phyloP scores from a whole-genome alignment of 1,139 yeast species.

The Hansenula anomala region DNA sequence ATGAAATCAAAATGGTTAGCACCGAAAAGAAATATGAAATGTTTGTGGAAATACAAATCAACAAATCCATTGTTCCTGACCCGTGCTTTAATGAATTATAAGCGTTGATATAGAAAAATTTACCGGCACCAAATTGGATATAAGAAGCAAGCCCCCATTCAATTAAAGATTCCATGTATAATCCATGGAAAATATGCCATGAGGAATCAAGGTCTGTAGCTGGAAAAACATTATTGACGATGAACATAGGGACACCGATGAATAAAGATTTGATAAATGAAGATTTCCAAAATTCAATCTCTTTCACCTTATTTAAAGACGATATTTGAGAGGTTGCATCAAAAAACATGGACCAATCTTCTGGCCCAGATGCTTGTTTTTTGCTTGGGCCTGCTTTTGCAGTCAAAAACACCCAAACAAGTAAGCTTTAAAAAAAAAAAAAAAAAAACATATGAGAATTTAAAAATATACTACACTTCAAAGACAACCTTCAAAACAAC shows the following conservation, averaged over 20 bases:
- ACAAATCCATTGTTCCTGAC: conserved; percentile 93
- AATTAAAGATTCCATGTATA: conserved; percentile 51
- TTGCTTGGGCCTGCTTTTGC: too few species aligned
- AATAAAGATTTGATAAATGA: conserved; percentile 47
- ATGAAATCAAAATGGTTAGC: conserved; percentile 45
- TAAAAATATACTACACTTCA: too few species aligned
- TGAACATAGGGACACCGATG: conserved; percentile 61
- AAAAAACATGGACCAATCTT: conserved; percentile 8
- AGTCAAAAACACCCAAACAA: too few species aligned
- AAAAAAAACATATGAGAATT: too few species aligned
- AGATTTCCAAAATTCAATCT: conserved; percentile 63
- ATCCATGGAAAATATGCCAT: conserved; percentile 40
- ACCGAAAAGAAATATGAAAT: conserved; percentile 75
- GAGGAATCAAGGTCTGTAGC: conserved; percentile 24
- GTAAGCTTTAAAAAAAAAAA: too few species aligned
- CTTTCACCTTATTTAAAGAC: conserved; percentile 63
- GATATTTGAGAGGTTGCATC: conserved; percentile 61
- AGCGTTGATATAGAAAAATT: conserved; percentile 60
- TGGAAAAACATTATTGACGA: conserved; percentile 47
- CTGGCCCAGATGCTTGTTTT: too few species aligned
- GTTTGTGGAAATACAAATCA: conserved; percentile 78
- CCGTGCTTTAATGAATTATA: conserved; percentile 60
- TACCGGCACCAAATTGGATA: conserved; percentile 61
- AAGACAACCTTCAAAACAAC: too few species aligned
- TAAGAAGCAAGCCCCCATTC: conserved; percentile 59